A percentile compares a stretch with the other conserved stretches of the same genome.
These are phyloP conservation scores for Malus orientalis DNA, from an alignment of 306 rosid genomes.

Conservation along the genomic window DNA sequence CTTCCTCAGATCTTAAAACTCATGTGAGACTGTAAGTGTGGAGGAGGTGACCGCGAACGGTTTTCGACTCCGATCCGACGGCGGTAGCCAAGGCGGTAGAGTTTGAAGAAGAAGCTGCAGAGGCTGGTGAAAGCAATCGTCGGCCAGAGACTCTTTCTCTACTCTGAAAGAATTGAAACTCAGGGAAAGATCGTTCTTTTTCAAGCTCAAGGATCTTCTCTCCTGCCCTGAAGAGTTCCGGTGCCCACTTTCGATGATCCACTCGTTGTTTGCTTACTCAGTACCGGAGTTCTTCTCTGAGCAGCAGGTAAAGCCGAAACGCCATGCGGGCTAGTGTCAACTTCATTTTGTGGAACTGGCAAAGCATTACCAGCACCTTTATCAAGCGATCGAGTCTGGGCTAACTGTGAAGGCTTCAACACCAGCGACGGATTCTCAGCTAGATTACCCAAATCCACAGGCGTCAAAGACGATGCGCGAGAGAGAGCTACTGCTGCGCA, in stretches of 20 bases:
- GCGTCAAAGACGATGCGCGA: slow-evolving; percentile 33
- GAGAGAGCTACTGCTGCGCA: slow-evolving; percentile 50
- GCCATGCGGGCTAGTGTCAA: slow-evolving; percentile 23
- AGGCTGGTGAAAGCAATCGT: too few relatives aligned
- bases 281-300: slow-evolving; percentile 23
- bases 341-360: slow-evolving; percentile 25
- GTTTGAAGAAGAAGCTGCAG: too few relatives aligned
- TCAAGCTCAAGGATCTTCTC: too few relatives aligned
- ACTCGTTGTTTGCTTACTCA: slow-evolving; percentile 36
- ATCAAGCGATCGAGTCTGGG: slow-evolving; percentile 10
- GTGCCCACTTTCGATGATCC: slow-evolving; percentile 40
- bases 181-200: too few relatives aligned
- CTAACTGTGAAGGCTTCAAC: slow-evolving; percentile 25
- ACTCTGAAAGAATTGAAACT: too few relatives aligned
- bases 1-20: too few relatives aligned
- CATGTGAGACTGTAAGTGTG: too few relatives aligned
- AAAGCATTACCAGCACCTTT: slow-evolving; percentile 18
- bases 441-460: slow-evolving; percentile 18
- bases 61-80: too few relatives aligned
- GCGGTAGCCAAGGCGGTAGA: too few relatives aligned
- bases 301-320: slow-evolving; percentile 34
- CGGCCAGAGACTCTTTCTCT: too few relatives aligned
- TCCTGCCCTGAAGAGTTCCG: too few relatives aligned
- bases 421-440: slow-evolving; percentile 9
- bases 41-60: too few relatives aligned